Conservation (phyloP, 148 eudicot genomes). For the Limonium bicolor region DNA sequence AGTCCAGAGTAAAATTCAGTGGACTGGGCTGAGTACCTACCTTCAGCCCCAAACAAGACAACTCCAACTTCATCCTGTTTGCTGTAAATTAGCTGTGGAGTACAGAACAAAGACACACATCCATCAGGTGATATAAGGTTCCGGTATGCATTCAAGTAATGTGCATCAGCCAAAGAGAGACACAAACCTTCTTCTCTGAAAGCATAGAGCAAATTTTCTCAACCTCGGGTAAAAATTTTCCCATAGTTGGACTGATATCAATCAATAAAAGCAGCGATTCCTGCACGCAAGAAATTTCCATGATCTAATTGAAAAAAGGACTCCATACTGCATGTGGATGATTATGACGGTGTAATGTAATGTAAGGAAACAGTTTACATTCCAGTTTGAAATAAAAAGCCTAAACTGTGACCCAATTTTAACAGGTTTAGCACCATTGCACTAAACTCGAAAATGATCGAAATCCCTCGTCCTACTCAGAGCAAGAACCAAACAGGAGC, state of each 20-base stretch:
- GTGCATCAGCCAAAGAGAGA: constrained; percentile 6
- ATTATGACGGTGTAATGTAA: too few relatives aligned
- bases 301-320: too few relatives aligned
- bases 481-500: too few relatives aligned
- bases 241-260: constrained; percentile 94
- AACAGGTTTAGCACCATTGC: too few relatives aligned
- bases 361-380: too few relatives aligned
- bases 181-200: constrained; percentile 69
- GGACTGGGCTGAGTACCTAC: constrained; percentile 18
- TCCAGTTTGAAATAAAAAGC: too few relatives aligned
- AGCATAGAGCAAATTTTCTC: constrained; percentile 84
- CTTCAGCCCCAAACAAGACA: constrained; percentile 83
- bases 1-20: background rate
- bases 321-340: too few relatives aligned
- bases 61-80: constrained; percentile 86
- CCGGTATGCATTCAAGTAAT: too few relatives aligned
- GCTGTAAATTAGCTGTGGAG: constrained; percentile 67
- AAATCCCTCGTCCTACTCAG: too few relatives aligned
- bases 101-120: constrained; percentile 1
- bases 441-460: too few relatives aligned
- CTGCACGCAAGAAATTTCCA: constrained; percentile 26
- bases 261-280: constrained; percentile 64
- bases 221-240: constrained; percentile 53
- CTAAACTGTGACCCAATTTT: too few relatives aligned
- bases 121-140: too few relatives aligned